Conservation (phyloP, 345 rosid genomes). For the Cochlearia excelsa region DNA sequence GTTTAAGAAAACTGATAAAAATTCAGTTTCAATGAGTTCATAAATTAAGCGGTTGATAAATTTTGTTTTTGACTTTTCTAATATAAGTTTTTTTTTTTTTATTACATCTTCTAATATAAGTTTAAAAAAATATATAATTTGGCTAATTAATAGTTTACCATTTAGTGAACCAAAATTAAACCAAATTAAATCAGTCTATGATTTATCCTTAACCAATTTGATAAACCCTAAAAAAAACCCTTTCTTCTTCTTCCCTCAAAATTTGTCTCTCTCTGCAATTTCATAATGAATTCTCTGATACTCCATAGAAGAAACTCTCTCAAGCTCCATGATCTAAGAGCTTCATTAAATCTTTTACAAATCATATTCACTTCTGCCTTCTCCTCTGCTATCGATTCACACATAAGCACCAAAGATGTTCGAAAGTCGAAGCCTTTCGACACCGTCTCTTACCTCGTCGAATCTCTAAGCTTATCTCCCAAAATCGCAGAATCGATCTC, state of each 20-base stretch:
- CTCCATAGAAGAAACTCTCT: neutral
- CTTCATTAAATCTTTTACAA: too few species aligned
- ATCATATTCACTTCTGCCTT: neutral
- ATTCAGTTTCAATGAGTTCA: constrained; percentile 2
- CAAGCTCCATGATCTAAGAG: neutral
- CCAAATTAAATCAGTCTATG: too few species aligned
- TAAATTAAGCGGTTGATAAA: neutral
- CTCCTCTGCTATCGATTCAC: neutral
- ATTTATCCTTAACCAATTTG: too few species aligned
- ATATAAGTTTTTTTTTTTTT: too few species aligned
- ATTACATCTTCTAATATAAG: too few species aligned
- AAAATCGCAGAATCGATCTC: constrained; percentile 10
- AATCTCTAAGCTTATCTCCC: neutral
- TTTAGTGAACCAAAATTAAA: too few species aligned
- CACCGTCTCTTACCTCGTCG: constrained; percentile 18
- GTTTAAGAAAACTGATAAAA: neutral
- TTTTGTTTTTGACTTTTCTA: too few species aligned
- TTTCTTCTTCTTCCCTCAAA: too few species aligned
- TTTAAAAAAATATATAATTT: too few species aligned
- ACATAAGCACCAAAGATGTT: neutral
- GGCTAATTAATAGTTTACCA: too few species aligned
- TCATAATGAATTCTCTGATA: neutral
- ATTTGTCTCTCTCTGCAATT: too few species aligned
- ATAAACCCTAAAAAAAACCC: too few species aligned
- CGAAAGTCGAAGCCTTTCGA: neutral